phyloP scores from a whole-genome alignment of 139 green algal genomes.

The Haematococcus lacustris region DNA sequence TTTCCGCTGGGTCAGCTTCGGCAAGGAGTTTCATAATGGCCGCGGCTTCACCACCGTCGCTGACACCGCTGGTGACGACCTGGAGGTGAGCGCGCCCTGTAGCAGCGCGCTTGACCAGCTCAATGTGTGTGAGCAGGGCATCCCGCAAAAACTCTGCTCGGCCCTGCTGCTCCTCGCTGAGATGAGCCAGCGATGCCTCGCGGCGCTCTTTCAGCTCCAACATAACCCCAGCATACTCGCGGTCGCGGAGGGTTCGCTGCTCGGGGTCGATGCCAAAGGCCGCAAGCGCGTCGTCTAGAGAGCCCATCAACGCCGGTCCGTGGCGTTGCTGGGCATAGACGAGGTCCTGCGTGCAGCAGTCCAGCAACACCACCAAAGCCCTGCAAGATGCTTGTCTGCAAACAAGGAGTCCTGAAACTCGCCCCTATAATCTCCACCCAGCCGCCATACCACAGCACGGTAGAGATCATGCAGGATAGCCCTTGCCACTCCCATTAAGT shows the following conservation, averaged over 20 bases:
- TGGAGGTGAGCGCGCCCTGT: no score
- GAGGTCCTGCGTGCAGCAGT: not conserved
- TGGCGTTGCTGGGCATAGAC: not conserved
- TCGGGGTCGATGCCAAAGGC: not conserved
- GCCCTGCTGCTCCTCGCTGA: no score
- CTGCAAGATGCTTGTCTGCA: not conserved
- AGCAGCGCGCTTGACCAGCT: no score
- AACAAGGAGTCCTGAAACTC: not conserved
- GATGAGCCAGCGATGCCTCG: no score
- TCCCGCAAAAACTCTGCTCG: no score
- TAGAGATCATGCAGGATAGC: not conserved
- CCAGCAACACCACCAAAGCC: no score
- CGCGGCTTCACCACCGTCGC: no score
- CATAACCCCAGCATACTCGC: not conserved
- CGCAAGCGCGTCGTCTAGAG: not conserved
- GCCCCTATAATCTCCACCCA: not conserved
- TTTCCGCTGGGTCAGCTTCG: no score
- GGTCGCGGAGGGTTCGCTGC: not conserved
- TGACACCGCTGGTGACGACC: no score
- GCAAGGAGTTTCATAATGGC: no score
- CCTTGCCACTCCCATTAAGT: not conserved
- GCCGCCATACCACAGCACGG: not conserved
- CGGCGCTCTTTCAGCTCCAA: not conserved
- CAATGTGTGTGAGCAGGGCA: conserved; percentile 5
- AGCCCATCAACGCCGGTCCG: not conserved